These are phyloP conservation scores for Calophaca sinica DNA, from an alignment of 306 rosid genomes.

Conservation along the genomic window DNA sequence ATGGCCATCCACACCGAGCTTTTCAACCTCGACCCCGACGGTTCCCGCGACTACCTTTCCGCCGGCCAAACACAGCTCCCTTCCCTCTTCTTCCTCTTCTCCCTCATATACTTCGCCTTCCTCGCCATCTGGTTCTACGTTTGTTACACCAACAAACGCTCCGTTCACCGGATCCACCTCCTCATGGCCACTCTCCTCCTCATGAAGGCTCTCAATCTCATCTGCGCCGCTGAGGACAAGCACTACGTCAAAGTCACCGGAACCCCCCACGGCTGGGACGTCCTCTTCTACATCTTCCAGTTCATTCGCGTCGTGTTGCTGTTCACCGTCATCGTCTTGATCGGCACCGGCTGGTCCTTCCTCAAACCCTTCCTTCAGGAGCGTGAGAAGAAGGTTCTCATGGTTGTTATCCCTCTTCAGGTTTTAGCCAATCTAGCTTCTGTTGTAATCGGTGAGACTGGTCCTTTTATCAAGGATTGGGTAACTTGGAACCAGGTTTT, in stretches of 20 bases:
- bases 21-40: conserved; percentile 66
- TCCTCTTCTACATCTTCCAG: conserved; percentile 82
- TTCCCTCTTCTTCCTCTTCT: conserved; percentile 65
- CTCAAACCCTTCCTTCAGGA: conserved; percentile 85
- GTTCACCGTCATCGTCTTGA: conserved; percentile 79
- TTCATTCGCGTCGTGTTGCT: conserved; percentile 78
- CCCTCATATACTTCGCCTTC: conserved; percentile 60
- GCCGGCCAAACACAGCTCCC: conserved; percentile 90
- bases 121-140: conserved; percentile 65
- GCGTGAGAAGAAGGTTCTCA: conserved; percentile 85
- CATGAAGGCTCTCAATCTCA: conserved; percentile 77
- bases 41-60: conserved; percentile 67
- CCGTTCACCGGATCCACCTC: conserved; percentile 82
- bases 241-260: conserved; percentile 83
- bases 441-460: conserved; percentile 80
- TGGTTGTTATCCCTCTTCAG: conserved; percentile 89
- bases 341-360: conserved; percentile 95
- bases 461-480: conserved; percentile 91
- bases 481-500: conserved; percentile 89
- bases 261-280: conserved; percentile 95
- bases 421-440: conserved; percentile 84
- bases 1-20: conserved; percentile 79
- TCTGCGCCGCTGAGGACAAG: conserved; percentile 88
- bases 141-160: conserved; percentile 54
- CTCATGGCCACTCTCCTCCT: conserved; percentile 72